Conservation (phyloP, 2,329 filamentous ascomycete species). For the Hypoxylon sp. region DNA sequence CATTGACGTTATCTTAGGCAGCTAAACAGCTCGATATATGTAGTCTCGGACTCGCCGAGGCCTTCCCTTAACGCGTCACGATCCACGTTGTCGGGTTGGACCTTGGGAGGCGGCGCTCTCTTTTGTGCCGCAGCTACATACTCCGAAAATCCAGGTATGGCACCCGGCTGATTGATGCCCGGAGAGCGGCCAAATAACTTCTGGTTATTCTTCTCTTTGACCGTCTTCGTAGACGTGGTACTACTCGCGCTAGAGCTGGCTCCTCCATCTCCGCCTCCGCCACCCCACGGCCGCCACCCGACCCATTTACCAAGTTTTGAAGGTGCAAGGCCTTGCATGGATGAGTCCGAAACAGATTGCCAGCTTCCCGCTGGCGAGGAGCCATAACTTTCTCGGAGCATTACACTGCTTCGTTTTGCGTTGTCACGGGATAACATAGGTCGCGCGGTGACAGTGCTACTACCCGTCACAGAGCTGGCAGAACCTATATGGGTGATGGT, state of each 20-base stretch:
- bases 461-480: constrained; percentile 66
- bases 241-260: constrained; percentile 49
- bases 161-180: constrained; percentile 83
- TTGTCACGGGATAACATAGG: constrained; percentile 66
- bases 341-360: constrained; percentile 49
- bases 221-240: constrained; percentile 51
- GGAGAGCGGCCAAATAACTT: constrained; percentile 65
- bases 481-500: constrained; percentile 68
- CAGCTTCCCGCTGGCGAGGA: constrained; percentile 53
- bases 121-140: constrained; percentile 65
- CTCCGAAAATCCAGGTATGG: constrained; percentile 77
- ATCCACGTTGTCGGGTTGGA: constrained; percentile 71
- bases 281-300: constrained; percentile 58
- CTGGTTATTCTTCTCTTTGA: constrained; percentile 53
- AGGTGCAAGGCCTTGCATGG: constrained; percentile 48
- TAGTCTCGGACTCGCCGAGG: constrained; percentile 59
- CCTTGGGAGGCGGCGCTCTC: constrained; percentile 66
- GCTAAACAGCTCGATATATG: background rate
- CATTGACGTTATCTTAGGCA: background rate
- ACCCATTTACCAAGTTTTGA: constrained; percentile 59
- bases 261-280: constrained; percentile 29
- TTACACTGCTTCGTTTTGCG: constrained; percentile 64
- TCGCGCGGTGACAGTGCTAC: constrained; percentile 71
- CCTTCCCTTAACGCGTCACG: constrained; percentile 71
- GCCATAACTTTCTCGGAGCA: constrained; percentile 67